phyloP scores from a whole-genome alignment of 306 rosid genomes.

The Leucaena leucocephala region DNA sequence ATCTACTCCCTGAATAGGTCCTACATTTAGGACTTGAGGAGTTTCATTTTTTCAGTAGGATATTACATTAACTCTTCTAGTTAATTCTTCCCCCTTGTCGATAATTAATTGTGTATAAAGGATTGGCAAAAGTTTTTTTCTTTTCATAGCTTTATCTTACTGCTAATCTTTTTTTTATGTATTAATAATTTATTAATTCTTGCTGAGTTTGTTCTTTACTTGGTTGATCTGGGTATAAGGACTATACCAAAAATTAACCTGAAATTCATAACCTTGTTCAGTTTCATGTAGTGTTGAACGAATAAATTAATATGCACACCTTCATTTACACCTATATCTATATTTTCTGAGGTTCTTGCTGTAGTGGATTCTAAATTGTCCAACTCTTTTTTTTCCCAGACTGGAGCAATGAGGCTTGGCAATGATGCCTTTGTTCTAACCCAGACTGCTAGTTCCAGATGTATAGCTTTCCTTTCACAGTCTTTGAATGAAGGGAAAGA shows the following conservation, averaged over 20 bases:
- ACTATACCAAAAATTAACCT: neutral
- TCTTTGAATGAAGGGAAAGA: constrained; percentile 62
- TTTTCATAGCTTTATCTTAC: constrained; percentile 5
- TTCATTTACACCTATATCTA: constrained; percentile 5
- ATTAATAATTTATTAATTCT: constrained; percentile 7
- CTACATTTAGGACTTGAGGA: too few relatives aligned
- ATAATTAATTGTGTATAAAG: neutral
- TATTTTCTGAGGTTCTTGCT: constrained; percentile 21
- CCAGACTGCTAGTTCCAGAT: constrained; percentile 60
- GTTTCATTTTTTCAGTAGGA: neutral
- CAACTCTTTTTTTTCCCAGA: constrained; percentile 37
- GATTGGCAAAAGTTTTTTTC: neutral
- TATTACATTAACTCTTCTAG: neutral
- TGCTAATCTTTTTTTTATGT: constrained; percentile 9
- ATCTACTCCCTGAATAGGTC: too few relatives aligned
- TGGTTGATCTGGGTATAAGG: neutral
- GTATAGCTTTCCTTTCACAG: constrained; percentile 66
- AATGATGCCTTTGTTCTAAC: constrained; percentile 61
- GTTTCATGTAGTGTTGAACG: constrained; percentile 24
- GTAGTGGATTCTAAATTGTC: constrained; percentile 24
- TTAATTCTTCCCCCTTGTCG: neutral
- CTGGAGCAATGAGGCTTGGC: constrained; percentile 72
- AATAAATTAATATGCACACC: constrained; percentile 5
- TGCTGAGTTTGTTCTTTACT: neutral
- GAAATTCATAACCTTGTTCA: constrained; percentile 6